Evolutionary conservation across 805 yeast genomes (phyloP), one percentile per base, ranked within the genome.

Genomic region (Diddensiella transvaalensis): DNA sequence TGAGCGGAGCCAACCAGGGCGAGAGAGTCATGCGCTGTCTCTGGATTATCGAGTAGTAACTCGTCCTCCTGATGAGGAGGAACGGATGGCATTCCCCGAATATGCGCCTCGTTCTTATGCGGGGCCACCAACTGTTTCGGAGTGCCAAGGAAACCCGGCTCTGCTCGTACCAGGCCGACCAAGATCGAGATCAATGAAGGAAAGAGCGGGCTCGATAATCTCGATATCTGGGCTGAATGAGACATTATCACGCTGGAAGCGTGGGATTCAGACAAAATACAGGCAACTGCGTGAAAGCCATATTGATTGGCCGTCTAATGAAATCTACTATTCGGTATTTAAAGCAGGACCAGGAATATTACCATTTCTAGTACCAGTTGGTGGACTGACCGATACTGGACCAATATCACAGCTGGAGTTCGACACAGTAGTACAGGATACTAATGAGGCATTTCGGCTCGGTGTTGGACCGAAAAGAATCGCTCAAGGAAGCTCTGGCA

Each of bases 401-500:
- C 59, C 70, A 29, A 50, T 54, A 1, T 56, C 66, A 2, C 57
- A 54, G 23, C 51, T 35, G 8, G 62, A 65, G 10, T 80, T 76
- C 54, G 60, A 69, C 22, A 42, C 42, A 2, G 58, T 77, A 21
- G 75, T 82, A 2, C 60, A 66, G n/a, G 64, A 68, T 30, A 72
- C 77, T 0, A 66, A 70, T 1, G 61, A 60, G 4, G 78, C 81
- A 2, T 76, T 82, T n/a, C 75, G 71, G 2, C 63, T 60, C 10
- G 73, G 70, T 4, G 63, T 76, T 3, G 64, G 65, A 22, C 86
- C 88, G 0, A 58, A 62, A 42, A 63, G 85, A 45, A 83, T 84
- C 4, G 58, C 79, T 22, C 74, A 79, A 17, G 90, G 90, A 0
- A 80, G 87, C 1, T 79, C 86, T 0, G 90, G 90, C 1, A 78